These are phyloP conservation scores for Solanum hybrid DNA, from an alignment of 305 asterid species.

Conservation along the genomic window DNA sequence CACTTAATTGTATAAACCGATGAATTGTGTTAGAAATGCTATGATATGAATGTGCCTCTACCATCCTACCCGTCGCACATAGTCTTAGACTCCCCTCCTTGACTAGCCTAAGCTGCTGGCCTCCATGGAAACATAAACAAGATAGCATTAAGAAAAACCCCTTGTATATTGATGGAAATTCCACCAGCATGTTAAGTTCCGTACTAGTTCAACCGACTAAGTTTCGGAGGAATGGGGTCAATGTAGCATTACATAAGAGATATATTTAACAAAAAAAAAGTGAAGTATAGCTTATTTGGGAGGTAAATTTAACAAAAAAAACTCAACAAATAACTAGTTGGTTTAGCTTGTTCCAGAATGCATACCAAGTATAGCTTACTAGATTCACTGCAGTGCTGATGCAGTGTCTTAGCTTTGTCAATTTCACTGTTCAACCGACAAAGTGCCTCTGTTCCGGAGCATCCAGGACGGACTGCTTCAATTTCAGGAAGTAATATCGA, in stretches of 20 bases:
- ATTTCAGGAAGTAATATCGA: constrained; percentile 45
- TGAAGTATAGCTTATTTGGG: background rate
- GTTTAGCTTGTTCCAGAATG: constrained; percentile 3
- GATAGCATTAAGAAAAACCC: background rate
- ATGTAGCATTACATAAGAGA: background rate
- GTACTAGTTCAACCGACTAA: background rate
- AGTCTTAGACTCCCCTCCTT: background rate
- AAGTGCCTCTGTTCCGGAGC: constrained; percentile 72
- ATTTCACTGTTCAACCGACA: constrained; percentile 51
- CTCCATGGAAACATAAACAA: background rate
- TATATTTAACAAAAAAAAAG: background rate
- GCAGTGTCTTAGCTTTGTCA: constrained; percentile 46
- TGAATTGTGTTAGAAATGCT: background rate
- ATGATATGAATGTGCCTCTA: background rate
- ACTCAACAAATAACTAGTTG: background rate
- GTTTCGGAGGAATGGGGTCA: background rate
- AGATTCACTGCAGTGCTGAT: constrained; percentile 62
- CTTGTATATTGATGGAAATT: background rate
- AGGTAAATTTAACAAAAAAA: background rate
- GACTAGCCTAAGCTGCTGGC: background rate
- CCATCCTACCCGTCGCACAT: background rate
- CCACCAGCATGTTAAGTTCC: background rate
- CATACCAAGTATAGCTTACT: constrained; percentile 89
- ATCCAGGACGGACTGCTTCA: constrained; percentile 74
- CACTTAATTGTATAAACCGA: background rate